A percentile compares a stretch with the other conserved stretches of the same genome.
Conservation (phyloP, 768 basidiomycete genomes). For the Dacryopinax spathularia region DNA sequence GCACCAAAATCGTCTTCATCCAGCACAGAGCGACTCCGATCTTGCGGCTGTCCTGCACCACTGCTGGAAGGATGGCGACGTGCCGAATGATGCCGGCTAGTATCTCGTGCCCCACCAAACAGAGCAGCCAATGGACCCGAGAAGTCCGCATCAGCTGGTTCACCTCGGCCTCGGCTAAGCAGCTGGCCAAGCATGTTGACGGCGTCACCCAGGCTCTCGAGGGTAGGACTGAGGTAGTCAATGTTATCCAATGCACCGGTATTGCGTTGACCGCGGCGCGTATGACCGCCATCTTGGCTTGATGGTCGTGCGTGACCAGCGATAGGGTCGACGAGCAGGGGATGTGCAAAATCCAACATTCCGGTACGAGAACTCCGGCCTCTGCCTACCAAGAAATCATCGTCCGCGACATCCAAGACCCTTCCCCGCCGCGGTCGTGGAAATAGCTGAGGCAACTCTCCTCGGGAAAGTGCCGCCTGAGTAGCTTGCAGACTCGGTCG, state of each 20-base stretch:
- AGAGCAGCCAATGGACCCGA: not conserved
- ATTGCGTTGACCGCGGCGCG: conserved; percentile 34
- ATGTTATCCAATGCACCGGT: not conserved
- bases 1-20: conserved; percentile 61
- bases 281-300: conserved; percentile 20
- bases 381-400: conserved; percentile 49
- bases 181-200: not conserved
- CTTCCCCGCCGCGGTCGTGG: not conserved
- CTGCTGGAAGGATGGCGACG: conserved; percentile 8
- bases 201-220: conserved; percentile 10
- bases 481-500: not conserved
- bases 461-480: not conserved
- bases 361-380: not conserved
- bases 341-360: conserved; percentile 49
- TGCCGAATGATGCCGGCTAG: not conserved
- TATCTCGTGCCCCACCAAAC: not conserved
- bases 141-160: not conserved
- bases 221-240: conserved; percentile 28
- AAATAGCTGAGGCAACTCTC: not conserved
- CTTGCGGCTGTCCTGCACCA: not conserved
- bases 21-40: conserved; percentile 4
- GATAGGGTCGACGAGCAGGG: conserved; percentile 50
- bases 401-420: conserved; percentile 30
- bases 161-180: not conserved
- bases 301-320: conserved; percentile 23